Evolutionary conservation across 768 basidiomycete genomes (phyloP), one percentile per base, ranked within the genome.

Genomic region (Pholiota conissans): DNA sequence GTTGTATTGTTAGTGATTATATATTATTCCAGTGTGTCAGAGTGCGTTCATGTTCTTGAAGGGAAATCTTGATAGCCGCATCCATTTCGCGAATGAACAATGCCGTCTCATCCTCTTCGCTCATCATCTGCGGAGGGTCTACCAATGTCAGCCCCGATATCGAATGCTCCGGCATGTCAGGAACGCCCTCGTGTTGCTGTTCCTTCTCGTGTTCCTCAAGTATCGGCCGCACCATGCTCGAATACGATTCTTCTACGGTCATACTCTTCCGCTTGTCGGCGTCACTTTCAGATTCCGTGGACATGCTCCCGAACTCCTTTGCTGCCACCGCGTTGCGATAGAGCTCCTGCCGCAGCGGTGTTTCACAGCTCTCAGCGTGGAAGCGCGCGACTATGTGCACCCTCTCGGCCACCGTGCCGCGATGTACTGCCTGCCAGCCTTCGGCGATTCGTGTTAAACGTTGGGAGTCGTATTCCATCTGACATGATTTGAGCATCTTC

Each of bases 361-460:
- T 67, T 10, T 63, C 61, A 24, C 55, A 45, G 39, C 72, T 68
- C 26, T 73, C 69, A 13, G 70, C 67, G n/a, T 73, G 65, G 66
- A 80, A 84, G 35, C 63, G 69, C 49, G 63, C 62, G 28, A 79
- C 55, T 11, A 81, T 71, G 13, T 65, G 65, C 1, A 63, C 58
- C 28, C 73, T 63, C 52, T 81, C 67, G 3, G 65, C 56, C n/a
- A 58, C 62, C 1, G 72, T 71, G 63, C 76, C 74, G n/a, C 55
- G 56, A 50, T 64, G 66, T 5, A 73, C 72, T 0, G 70, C 77
- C 54, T 73, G 71, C 5, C 69, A 47, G 3, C 80, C 81, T 54
- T 81, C 75, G 6, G 68, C 66, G 13, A 77, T 69, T 26, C 78
- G 71, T 11, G 73, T 76, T n/a, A 62, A 49, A 7, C 74, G 73